phyloP scores from a whole-genome alignment of 2,329 filamentous ascomycete species.

The Zymoseptoria crescenta region DNA sequence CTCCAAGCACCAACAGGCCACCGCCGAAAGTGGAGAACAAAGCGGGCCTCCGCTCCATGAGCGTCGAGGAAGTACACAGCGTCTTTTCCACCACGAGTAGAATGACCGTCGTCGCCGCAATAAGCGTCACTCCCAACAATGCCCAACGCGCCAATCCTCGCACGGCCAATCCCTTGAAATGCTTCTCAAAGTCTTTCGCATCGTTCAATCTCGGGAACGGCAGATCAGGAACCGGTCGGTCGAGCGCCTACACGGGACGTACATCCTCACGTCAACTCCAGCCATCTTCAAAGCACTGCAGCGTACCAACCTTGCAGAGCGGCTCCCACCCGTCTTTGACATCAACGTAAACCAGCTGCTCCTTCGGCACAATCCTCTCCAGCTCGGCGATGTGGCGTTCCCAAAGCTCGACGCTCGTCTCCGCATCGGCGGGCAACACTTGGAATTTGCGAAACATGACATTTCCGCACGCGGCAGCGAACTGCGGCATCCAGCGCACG shows the following conservation, averaged over 20 bases:
- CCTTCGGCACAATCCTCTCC: conserved; percentile 1
- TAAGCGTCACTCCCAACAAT: not conserved
- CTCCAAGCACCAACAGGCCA: no score
- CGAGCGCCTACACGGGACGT: conserved; percentile 12
- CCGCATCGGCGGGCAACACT: not conserved
- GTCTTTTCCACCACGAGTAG: no score
- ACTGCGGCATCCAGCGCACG: conserved; percentile 3
- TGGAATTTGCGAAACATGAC: conserved; percentile 3
- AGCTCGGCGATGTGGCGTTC: conserved; percentile 1
- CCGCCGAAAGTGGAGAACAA: no score
- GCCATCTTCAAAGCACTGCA: not conserved
- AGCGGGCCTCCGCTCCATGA: no score
- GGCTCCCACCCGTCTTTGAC: conserved; percentile 22
- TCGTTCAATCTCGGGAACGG: conserved; percentile 12
- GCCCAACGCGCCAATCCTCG: conserved; percentile 6
- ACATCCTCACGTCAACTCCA: not conserved
- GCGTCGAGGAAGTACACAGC: no score
- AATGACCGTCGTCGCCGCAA: no score
- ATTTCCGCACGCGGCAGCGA: conserved; percentile 1
- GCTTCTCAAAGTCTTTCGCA: conserved; percentile 1
- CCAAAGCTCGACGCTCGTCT: not conserved
- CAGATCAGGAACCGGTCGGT: conserved; percentile 11
- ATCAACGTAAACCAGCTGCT: conserved; percentile 14
- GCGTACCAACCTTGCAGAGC: conserved; percentile 12
- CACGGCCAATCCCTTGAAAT: conserved; percentile 2